Evolutionary conservation across 2,329 filamentous ascomycete genomes (phyloP), one percentile per base, ranked within the genome.

Genomic region (Aspergillus sp.): DNA sequence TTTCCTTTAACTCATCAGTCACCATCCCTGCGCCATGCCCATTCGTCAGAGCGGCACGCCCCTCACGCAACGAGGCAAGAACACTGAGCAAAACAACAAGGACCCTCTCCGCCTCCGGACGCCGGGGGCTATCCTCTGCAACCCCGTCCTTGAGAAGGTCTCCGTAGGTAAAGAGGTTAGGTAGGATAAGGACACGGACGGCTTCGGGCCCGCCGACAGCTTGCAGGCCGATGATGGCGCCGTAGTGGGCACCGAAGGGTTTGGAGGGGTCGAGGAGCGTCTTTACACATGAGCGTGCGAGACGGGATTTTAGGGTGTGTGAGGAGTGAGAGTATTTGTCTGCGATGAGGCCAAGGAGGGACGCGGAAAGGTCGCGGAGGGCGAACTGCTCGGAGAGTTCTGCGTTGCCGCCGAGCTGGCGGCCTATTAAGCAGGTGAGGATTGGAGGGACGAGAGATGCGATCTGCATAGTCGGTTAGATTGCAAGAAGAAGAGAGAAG

Each of bases 211-310:
- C 92, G 24, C 92, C 91, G 22, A 96, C 88, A 1, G 88, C 86
- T 2, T 88, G 82, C 3, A 99, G 80, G 1, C 93, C 93, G 30
- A 87, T 84, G 20, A 99, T 83, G 6, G 93, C 91, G 45, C 95
- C 95, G 71, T 95, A 99, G 68, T 96, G 90, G 1, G 93, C 89
- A 2, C 90, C 86, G 0, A 92, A 84, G 0, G 92, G 87, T 69
- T 93, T 91, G 44, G 87, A 86, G 0, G 91, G 90, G 68, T 97
- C 93, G 30, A 99, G 83, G 74, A 97, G 93, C 68, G 89, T 87
- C 77, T 96, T 96, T 34, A 98, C 83, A 69, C 92, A 97, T 0
- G 93, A 95, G n/a, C 95, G 85, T 4, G 92, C 93, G 30, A 99
- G 87, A 62, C 96, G 90, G 2, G 93, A 88, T 57, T 92, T 91